Percentiles rank a stretch among this genome's conserved stretches.
These are phyloP conservation scores for Aspergillus ruber DNA, from an alignment of 2,329 filamentous ascomycete species.

Conservation along the genomic window DNA sequence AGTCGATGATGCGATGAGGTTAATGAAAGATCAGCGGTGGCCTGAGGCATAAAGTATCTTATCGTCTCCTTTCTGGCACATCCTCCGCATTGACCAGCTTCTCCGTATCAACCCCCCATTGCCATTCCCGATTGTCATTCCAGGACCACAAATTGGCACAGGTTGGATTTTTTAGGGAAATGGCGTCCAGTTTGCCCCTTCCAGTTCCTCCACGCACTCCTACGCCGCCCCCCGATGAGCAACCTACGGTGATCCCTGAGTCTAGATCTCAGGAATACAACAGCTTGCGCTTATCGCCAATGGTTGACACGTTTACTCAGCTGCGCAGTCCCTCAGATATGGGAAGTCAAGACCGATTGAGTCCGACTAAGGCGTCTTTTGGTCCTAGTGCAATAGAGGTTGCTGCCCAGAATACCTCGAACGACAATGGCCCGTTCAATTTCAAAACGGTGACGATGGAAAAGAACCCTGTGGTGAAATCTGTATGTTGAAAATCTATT, in stretches of 20 bases:
- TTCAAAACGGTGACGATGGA: constrained; percentile 79
- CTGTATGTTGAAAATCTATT: constrained; percentile 42
- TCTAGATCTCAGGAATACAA: neutral
- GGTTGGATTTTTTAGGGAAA: constrained; percentile 21
- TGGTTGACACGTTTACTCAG: constrained; percentile 31
- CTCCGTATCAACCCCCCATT: constrained; percentile 6
- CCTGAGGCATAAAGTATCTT: constrained; percentile 12
- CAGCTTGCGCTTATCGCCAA: constrained; percentile 36
- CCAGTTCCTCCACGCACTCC: constrained; percentile 58
- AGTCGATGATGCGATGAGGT: constrained; percentile 20
- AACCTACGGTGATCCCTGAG: constrained; percentile 13
- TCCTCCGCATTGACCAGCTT: neutral
- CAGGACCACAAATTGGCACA: neutral
- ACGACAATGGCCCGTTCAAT: constrained; percentile 67
- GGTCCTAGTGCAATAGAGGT: constrained; percentile 27
- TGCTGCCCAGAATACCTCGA: constrained; percentile 20
- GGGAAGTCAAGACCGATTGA: constrained; percentile 21
- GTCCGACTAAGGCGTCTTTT: constrained; percentile 31
- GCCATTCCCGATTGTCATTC: constrained; percentile 1
- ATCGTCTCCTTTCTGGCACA: neutral
- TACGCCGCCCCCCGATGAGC: constrained; percentile 55
- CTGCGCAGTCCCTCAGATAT: constrained; percentile 17
- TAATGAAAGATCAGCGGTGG: constrained; percentile 5
- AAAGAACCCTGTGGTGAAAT: constrained; percentile 65
- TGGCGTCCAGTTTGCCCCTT: constrained; percentile 56